phyloP scores from a whole-genome alignment of 2,329 filamentous ascomycete species.

The Monosporascus sp. region DNA sequence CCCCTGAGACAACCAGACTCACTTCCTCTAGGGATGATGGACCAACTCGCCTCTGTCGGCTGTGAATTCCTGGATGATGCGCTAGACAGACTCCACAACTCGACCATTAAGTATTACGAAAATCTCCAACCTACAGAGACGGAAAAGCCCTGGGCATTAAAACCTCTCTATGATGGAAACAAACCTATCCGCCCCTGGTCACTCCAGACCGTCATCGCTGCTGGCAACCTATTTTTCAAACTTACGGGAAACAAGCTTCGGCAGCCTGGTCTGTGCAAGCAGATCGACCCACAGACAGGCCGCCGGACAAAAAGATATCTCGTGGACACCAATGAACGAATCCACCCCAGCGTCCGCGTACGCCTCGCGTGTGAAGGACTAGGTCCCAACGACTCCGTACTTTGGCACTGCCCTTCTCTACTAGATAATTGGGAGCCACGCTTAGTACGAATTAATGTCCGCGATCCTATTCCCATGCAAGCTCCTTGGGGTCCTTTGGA shows the following conservation, averaged over 20 bases:
- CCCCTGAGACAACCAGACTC: not conserved
- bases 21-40: constrained; percentile 45
- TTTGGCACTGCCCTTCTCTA: constrained; percentile 43
- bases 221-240: constrained; percentile 35
- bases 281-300: constrained; percentile 35
- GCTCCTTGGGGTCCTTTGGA: constrained; percentile 12
- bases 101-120: constrained; percentile 35
- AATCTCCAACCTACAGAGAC: constrained; percentile 19
- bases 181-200: constrained; percentile 43
- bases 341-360: constrained; percentile 50
- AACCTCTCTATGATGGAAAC: constrained; percentile 42
- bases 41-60: constrained; percentile 46
- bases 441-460: constrained; percentile 24
- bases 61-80: constrained; percentile 38
- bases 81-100: constrained; percentile 23
- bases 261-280: constrained; percentile 43
- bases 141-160: constrained; percentile 35
- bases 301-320: constrained; percentile 33
- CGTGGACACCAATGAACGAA: constrained; percentile 47
- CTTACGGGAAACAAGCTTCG: constrained; percentile 37
- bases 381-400: constrained; percentile 39
- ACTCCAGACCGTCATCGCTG: constrained; percentile 38
- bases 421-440: constrained; percentile 37
- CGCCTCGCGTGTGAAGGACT: constrained; percentile 45
- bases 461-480: constrained; percentile 28